Base-by-base conservation (phyloP, 768 basidiomycete species). In the Russula foetens region DNA sequence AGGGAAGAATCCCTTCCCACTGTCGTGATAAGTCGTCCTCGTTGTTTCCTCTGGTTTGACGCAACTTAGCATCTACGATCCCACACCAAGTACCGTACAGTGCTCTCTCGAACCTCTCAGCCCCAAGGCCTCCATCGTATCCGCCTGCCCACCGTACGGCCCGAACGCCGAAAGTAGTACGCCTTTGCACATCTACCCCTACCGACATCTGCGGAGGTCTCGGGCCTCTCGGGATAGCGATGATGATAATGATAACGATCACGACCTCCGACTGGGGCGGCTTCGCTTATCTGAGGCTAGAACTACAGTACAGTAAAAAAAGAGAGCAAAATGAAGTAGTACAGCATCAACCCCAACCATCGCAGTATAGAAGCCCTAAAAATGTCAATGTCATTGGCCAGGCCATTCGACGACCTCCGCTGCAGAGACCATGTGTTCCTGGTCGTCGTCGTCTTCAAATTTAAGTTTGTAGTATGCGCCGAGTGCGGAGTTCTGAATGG, bases 381-480 rank as follows among this genome's bases (percentile, higher is more conserved):
- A 5, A 38, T n/a, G n/a, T n/a, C n/a, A 21, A 8, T 43, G 9
- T 61, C 60, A 65, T 51, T 59, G 66, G 17, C 80, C 78, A 35
- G 89, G 89, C 81, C 85, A 90, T 70, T 90, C 90, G 29, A 92
- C 89, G 8, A 93, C 90, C 79, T 79, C 84, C 53, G 87, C 83
- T 1, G 88, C 86, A n/a, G 81, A 74, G 24, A 93, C 88, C 38
- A 78, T 67, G 67, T 91, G 88, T 60, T 88, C 86, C 71, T 88
- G 88, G 67, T 90, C 86, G 64, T 91, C 90, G 64, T 93, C 91
- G 64, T 92, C 91, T 70, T 93, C 91, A 64, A 93, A 93, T 68
- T 88, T 89, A 26, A 93, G 79, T 71, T 86, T 86, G 72, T 93
- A 93, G 57, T 82, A 85, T 23, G 78, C 29, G 79, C 76, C n/a